Evolutionary conservation across 805 yeast species (phyloP).

Genomic region (Huiozyma naganishii): DNA sequence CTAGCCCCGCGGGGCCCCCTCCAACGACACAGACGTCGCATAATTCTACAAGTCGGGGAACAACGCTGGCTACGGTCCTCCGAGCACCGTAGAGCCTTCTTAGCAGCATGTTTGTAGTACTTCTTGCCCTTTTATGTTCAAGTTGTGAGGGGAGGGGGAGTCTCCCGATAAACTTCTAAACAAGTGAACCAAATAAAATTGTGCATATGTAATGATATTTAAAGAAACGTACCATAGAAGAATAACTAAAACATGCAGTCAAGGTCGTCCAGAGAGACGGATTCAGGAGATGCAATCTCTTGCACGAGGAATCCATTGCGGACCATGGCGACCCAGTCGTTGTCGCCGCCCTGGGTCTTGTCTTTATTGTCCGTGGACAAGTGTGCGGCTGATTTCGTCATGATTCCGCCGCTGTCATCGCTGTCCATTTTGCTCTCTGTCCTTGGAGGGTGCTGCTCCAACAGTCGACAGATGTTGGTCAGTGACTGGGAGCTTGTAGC

Average conservation of each 20-base stretch:
- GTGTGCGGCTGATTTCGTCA: constrained; percentile 23
- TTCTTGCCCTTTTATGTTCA: background rate
- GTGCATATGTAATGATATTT: no score
- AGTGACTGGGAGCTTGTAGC: background rate
- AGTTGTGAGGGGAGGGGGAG: background rate
- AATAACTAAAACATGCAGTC: constrained; percentile 36
- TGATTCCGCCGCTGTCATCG: background rate
- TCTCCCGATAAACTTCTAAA: no score
- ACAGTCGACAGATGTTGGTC: no score
- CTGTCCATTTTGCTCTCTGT: no score
- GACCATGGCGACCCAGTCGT: constrained; percentile 55
- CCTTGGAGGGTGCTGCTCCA: no score
- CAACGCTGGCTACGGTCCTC: background rate
- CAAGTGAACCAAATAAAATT: no score
- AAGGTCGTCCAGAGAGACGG: constrained; percentile 58
- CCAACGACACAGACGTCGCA: constrained; percentile 96
- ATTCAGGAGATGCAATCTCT: constrained; percentile 73
- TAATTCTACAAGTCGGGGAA: constrained; percentile 60
- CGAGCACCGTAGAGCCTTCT: background rate
- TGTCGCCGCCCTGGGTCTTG: constrained; percentile 27
- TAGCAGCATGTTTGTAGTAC: background rate
- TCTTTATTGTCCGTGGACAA: constrained; percentile 22
- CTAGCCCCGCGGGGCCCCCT: constrained; percentile 95
- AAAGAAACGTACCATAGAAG: background rate
- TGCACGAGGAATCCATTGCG: constrained; percentile 68